Base-by-base conservation (phyloP, 441 rosid species). In the Erodium chrysanthum region DNA sequence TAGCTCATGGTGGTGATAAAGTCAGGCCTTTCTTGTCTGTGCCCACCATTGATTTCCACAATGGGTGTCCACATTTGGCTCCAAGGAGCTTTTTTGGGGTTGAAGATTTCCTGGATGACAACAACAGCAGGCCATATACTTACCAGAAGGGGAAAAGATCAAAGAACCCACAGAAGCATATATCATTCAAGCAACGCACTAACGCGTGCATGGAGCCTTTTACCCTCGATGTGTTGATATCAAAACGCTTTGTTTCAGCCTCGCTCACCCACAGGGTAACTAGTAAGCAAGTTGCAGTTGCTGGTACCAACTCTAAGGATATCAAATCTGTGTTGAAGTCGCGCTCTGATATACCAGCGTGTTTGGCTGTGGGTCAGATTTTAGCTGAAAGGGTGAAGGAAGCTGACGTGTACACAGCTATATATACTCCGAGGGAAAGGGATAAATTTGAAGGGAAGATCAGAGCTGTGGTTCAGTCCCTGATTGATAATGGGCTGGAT, bases 71-170 rank as follows among this genome's bases (percentile, higher is more conserved):
- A 69, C 73, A 20, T 20, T 66, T 44, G 74, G 84, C 88, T 21
- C 96, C 90, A 8, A 90, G 98, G 81, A 92, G 97, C 77, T 92
- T 88, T 68, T 92, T 89, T 46, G 97, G 97, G 22, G 96, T 92
- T 22, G 98, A 92, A 82, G 96, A 92, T 82, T 92, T 84, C 74
- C 70, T 92, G 37, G 98, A 92, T 31, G 98, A 90, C 23, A 86
- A 87, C 70, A 90, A 86, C 71, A 85, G 90, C 84, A 74, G 88
- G 72, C 96, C 98, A 10, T 88, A 88, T 77, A 90, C 96, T 42
- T 92, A 86, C 74, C 78, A 90, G 70, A 90, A 88, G 71, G 96
- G 69, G 75, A 88, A 90, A 64, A 87, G 76, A 61, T 84, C 96
- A 0, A 59, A 90, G 78, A 86, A 88, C 69, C 89, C 96, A 7